Conservation (phyloP, 2,329 filamentous ascomycete genomes). For the Fusarium zealandicum region DNA sequence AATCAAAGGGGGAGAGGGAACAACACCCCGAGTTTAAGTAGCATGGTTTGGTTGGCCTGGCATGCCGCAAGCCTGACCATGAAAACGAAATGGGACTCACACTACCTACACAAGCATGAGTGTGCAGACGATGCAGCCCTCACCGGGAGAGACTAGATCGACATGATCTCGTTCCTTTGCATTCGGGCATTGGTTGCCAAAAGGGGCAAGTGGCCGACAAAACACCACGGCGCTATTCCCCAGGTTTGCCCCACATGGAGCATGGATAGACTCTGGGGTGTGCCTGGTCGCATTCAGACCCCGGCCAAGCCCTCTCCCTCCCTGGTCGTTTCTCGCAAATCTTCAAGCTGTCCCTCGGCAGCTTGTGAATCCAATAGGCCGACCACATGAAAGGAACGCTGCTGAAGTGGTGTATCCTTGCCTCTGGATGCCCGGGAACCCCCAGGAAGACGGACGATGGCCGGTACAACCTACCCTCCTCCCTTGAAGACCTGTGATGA, state of each 20-base stretch:
- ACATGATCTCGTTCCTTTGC: constrained; percentile 40
- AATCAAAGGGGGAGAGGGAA: constrained; percentile 17
- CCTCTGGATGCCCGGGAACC: not conserved
- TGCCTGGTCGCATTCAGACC: constrained; percentile 7
- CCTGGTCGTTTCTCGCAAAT: constrained; percentile 19
- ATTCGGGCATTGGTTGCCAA: constrained; percentile 37
- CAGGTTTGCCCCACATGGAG: constrained; percentile 42
- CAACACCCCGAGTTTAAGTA: constrained; percentile 36
- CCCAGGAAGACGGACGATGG: constrained; percentile 26
- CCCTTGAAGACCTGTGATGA: not conserved
- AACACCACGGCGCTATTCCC: constrained; percentile 35
- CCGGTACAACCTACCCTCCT: constrained; percentile 24
- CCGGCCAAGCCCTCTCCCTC: constrained; percentile 8
- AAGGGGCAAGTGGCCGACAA: constrained; percentile 39
- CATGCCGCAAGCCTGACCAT: constrained; percentile 15
- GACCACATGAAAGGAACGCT: constrained; percentile 23
- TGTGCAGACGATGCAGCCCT: constrained; percentile 18
- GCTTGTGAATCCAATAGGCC: constrained; percentile 35
- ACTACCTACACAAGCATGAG: constrained; percentile 11
- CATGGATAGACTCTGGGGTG: not conserved
- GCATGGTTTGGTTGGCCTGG: constrained; percentile 16
- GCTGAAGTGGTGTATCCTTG: constrained; percentile 14
- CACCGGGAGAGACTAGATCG: constrained; percentile 36
- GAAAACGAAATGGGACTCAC: constrained; percentile 20
- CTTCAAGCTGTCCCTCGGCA: constrained; percentile 36